Percentiles rank a stretch among this genome's conserved stretches.
These are phyloP conservation scores for Scleroderma bovista DNA, from an alignment of 768 basidiomycete genomes.

Conservation along the genomic window DNA sequence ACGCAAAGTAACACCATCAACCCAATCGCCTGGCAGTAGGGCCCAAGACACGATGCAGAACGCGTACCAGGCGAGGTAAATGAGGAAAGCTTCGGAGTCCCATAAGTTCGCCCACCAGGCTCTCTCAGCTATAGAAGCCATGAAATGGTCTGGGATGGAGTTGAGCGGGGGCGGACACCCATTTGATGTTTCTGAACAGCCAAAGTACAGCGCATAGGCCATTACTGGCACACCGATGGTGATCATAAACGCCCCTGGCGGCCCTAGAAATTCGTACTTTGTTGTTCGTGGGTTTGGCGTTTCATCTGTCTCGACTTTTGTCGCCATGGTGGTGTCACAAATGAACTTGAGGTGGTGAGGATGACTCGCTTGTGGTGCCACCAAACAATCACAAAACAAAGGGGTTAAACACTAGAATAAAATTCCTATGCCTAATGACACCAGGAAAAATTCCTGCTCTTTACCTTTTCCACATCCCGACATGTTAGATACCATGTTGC, in stretches of 20 bases:
- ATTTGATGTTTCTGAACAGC: conserved; percentile 64
- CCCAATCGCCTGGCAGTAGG: conserved; percentile 66
- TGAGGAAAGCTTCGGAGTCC: conserved; percentile 70
- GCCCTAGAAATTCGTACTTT: conserved; percentile 78
- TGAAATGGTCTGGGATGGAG: conserved; percentile 38
- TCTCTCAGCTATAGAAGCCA: conserved; percentile 40
- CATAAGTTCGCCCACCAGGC: conserved; percentile 74
- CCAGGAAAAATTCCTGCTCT: not conserved
- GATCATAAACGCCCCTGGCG: conserved; percentile 68
- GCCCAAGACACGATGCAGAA: conserved; percentile 81
- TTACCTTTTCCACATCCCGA: conserved; percentile 69
- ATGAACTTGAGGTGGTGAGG: too few species aligned
- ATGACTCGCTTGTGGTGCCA: too few species aligned
- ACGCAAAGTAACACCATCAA: conserved; percentile 66
- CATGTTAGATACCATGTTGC: conserved; percentile 74
- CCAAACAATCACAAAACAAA: too few species aligned
- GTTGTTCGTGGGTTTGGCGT: conserved; percentile 64
- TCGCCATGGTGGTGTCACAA: conserved; percentile 5
- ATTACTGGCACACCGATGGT: conserved; percentile 64
- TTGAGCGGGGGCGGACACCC: conserved; percentile 58
- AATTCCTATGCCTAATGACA: not conserved
- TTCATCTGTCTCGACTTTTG: conserved; percentile 4
- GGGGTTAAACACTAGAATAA: too few species aligned
- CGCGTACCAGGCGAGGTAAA: conserved; percentile 89
- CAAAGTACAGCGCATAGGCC: conserved; percentile 72